Percentiles rank a stretch among this genome's conserved stretches.
These are phyloP conservation scores for Xylaria sp. DNA, from an alignment of 2,329 filamentous ascomycete species.

Conservation along the genomic window DNA sequence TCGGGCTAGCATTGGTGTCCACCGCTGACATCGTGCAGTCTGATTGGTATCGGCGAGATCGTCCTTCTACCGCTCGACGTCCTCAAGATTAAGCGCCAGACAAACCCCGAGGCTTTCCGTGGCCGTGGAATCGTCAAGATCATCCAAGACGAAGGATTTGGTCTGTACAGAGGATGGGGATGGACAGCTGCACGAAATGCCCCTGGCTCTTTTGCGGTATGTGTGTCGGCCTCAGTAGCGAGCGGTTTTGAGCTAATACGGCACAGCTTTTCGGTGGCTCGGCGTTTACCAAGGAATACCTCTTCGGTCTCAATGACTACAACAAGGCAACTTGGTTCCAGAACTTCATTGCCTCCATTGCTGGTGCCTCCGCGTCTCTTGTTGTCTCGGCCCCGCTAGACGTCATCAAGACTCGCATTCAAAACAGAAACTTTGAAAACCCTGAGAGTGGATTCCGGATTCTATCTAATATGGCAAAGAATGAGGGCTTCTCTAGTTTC, in stretches of 20 bases:
- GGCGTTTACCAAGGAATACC: slow-evolving; percentile 96
- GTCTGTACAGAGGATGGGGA: slow-evolving; percentile 93
- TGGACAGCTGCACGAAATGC: slow-evolving; percentile 98
- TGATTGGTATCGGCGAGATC: slow-evolving; percentile 98
- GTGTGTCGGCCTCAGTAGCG: slow-evolving; percentile 50
- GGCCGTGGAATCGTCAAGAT: slow-evolving; percentile 92
- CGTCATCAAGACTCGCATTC: slow-evolving; percentile 97
- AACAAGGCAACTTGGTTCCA: slow-evolving; percentile 94
- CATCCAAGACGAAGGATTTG: slow-evolving; percentile 92
- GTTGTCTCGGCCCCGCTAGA: slow-evolving; percentile 95
- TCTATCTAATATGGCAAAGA: slow-evolving; percentile 88
- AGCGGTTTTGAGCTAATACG: slow-evolving; percentile 39
- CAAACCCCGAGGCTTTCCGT: slow-evolving; percentile 97
- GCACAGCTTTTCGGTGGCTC: slow-evolving; percentile 93
- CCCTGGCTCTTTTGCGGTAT: slow-evolving; percentile 93
- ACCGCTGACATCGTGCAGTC: slow-evolving; percentile 65
- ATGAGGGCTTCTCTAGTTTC: slow-evolving; percentile 87
- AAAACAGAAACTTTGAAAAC: slow-evolving; percentile 99
- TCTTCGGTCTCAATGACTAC: slow-evolving; percentile 91
- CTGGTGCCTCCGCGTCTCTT: slow-evolving; percentile 93
- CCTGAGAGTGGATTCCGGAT: slow-evolving; percentile 95
- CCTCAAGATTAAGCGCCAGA: slow-evolving; percentile 99
- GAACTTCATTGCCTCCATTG: slow-evolving; percentile 97
- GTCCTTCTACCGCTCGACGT: slow-evolving; percentile 94
- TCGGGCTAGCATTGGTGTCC: neutral